These are phyloP conservation scores for Nigrospora sphaerica DNA, from an alignment of 2,329 filamentous ascomycete genomes.

Conservation along the genomic window DNA sequence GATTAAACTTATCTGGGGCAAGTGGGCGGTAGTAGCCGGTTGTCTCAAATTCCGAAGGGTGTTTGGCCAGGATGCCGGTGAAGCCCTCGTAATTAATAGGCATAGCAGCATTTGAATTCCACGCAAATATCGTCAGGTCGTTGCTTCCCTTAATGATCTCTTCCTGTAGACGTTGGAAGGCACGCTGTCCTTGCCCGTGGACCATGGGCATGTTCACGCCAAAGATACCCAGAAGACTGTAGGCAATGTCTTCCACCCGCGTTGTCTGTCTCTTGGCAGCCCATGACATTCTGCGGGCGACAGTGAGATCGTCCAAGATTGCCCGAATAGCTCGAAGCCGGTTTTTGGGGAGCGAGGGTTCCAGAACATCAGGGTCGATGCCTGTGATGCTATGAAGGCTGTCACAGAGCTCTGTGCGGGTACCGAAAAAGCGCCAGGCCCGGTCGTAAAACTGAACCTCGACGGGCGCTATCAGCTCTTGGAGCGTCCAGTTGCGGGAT, in stretches of 20 bases:
- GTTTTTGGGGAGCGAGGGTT: no score
- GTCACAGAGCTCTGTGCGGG: no score
- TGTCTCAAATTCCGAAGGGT: no score
- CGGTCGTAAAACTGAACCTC: conserved; percentile 8
- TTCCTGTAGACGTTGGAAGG: conserved; percentile 20
- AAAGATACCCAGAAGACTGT: conserved; percentile 23
- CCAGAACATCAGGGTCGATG: no score
- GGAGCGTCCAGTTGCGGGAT: conserved; percentile 7
- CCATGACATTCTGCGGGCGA: conserved; percentile 11
- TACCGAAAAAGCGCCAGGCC: conserved; percentile 3
- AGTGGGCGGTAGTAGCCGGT: no score
- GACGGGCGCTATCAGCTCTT: conserved; percentile 10
- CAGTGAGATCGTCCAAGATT: background rate
- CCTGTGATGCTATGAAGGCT: no score
- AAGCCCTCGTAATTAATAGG: no score
- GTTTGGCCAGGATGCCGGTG: no score
- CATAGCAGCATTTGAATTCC: no score
- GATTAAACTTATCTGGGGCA: no score
- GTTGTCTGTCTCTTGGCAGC: conserved; percentile 16
- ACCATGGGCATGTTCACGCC: conserved; percentile 22
- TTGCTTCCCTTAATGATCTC: conserved; percentile 11
- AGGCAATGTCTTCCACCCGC: conserved; percentile 19
- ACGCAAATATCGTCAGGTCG: background rate
- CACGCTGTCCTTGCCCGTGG: conserved; percentile 21
- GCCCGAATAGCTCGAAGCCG: no score